Percentiles rank a stretch among this genome's conserved stretches.
Evolutionary conservation across 2,329 filamentous ascomycete species (phyloP).

Genomic region (Knoxdaviesia capensis): DNA sequence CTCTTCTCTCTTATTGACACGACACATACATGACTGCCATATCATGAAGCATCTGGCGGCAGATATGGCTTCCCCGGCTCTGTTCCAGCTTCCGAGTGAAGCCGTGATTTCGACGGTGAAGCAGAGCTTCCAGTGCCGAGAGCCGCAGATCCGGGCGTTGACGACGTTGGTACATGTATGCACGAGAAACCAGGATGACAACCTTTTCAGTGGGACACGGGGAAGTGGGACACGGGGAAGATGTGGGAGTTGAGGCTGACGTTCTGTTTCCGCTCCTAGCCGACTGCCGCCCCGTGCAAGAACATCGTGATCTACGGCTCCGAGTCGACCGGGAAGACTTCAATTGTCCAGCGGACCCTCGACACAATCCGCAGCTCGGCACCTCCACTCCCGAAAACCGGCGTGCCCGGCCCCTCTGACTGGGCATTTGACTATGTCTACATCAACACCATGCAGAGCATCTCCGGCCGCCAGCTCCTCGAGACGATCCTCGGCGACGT

Average conservation of each 20-base stretch:
- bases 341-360: constrained; percentile 29
- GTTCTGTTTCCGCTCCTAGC: constrained; percentile 18
- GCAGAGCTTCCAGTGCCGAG: constrained; percentile 33
- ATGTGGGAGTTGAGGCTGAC: no score
- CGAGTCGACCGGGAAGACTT: constrained; percentile 71
- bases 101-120: constrained; percentile 22
- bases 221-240: background rate
- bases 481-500: constrained; percentile 48
- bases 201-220: background rate
- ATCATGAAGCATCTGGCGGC: no score
- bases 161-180: constrained; percentile 31
- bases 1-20: no score
- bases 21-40: no score
- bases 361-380: constrained; percentile 9
- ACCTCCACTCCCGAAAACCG: no score
- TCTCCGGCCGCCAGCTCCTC: constrained; percentile 6
- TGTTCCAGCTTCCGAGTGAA: constrained; percentile 34
- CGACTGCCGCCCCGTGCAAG: constrained; percentile 45
- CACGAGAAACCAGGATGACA: background rate
- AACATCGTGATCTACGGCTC: constrained; percentile 69
- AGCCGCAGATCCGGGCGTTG: constrained; percentile 36
- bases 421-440: constrained; percentile 1
- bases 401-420: background rate
- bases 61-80: constrained; percentile 4
- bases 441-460: constrained; percentile 6